A percentile compares a stretch with the other conserved stretches of the same genome.
phyloP scores from a whole-genome alignment of 73 alveolate species.

The Tetrahymena malaccensis region DNA sequence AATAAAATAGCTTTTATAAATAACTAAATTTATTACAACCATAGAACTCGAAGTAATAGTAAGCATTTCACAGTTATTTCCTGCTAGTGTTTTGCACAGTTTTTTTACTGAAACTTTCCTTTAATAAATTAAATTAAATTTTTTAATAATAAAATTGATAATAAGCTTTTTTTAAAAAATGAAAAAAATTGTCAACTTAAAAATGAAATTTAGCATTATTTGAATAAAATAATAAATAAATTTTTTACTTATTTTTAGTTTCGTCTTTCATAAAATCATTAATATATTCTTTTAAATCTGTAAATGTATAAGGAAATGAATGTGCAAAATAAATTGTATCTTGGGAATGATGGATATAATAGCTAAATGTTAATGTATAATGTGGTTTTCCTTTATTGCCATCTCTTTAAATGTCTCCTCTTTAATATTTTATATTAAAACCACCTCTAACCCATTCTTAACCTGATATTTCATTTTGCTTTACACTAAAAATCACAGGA shows the following conservation, averaged over 20 bases:
- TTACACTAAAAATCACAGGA: constrained; percentile 17
- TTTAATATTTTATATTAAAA: constrained; percentile 6
- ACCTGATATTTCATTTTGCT: constrained; percentile 14
- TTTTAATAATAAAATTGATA: too few species aligned
- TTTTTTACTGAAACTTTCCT: constrained; percentile 34
- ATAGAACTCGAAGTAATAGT: constrained; percentile 59
- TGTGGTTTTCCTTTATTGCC: constrained; percentile 7
- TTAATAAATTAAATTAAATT: background rate
- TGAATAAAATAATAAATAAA: too few species aligned
- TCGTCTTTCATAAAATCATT: constrained; percentile 1
- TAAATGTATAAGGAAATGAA: constrained; percentile 93
- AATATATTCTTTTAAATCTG: constrained; percentile 52
- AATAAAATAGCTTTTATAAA: too few species aligned
- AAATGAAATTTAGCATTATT: too few species aligned
- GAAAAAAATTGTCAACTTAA: background rate
- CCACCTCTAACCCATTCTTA: constrained; percentile 44
- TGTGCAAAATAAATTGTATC: constrained; percentile 85
- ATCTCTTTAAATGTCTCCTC: constrained; percentile 11
- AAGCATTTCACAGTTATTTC: constrained; percentile 68
- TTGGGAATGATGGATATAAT: constrained; percentile 38
- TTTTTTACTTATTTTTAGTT: background rate
- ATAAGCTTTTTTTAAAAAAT: background rate
- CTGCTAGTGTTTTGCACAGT: constrained; percentile 76
- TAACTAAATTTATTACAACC: background rate
- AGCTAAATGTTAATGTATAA: constrained; percentile 53